Evolutionary conservation across 129 eudicot genomes (phyloP), one percentile per base, ranked within the genome.

Genomic region (Flaveria brownii): DNA sequence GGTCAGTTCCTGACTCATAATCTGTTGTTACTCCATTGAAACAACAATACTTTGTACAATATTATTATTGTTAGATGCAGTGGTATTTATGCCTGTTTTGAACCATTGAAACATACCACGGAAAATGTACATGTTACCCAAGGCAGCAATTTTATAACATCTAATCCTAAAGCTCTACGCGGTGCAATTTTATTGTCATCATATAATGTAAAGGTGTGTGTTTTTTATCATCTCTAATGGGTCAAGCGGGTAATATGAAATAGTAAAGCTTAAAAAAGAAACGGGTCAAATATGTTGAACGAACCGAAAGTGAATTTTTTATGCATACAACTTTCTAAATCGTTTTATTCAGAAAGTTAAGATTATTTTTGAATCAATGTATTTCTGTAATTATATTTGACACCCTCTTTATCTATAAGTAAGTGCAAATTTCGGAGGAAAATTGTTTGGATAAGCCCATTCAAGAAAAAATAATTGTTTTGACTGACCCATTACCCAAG

Each of bases 1-100:
- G 99, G 97, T 94, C 42, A 74, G 91, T 84, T 67, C 68, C 60
- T 64, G 50, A 73, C 59, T 68, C 52, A 28, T 17, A 43, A 42
- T 71, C 59, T 57, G 30, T 18, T 51, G 13, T 26, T 49, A 33
- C 20, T 61, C 14, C 15, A 18, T 43, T 15, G 26, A 30, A 52
- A 54, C 54, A 62, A 39, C 14, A 49, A 1, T 15, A 25, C 13
- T 51, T 33, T 68, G 36, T 70, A 25, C 6, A 41, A 60, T 67
- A 26, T 45, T 30, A 36, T 76, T 18, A 18, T 15, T 75, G 70
- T 16, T 60, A 61, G 59, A 42, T 25, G 1, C 50, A 18, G 79
- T 20, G 49, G 33, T 23, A 69, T n/a, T 23, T 17, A 25, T 56
- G 54, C 57, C 23, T 51, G 15, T 28, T 75, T 63, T 11, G 12